Percentiles rank a stretch among this genome's conserved stretches.
Evolutionary conservation across 176 grass and related monocot species (phyloP).

Genomic region (Oryza brachyantha): DNA sequence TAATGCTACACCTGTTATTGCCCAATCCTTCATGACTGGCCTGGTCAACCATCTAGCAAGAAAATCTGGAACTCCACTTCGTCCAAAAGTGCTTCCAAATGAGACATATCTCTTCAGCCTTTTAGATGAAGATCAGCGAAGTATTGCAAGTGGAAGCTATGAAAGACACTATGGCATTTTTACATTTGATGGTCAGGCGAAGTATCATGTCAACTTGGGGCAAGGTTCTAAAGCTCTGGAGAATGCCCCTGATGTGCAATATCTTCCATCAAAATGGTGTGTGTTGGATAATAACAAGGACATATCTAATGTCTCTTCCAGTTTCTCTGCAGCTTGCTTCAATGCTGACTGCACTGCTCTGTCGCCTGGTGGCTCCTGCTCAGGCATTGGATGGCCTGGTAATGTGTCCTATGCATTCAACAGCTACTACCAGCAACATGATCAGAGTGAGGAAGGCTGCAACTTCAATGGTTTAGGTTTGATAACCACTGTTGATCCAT

Average conservation of each 20-base stretch:
- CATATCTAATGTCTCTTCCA: constrained; percentile 55
- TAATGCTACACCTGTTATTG: constrained; percentile 69
- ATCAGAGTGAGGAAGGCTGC: constrained; percentile 72
- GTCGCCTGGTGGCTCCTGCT: constrained; percentile 68
- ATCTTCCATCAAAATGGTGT: constrained; percentile 81
- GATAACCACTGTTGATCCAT: constrained; percentile 91
- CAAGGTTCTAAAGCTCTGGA: constrained; percentile 67
- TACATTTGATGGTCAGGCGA: constrained; percentile 96
- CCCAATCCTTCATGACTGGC: constrained; percentile 75
- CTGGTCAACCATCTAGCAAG: constrained; percentile 68
- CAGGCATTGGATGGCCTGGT: constrained; percentile 68
- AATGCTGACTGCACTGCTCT: constrained; percentile 73
- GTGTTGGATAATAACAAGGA: constrained; percentile 86
- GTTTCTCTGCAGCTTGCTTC: constrained; percentile 61
- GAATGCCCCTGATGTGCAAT: constrained; percentile 64
- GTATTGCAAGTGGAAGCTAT: constrained; percentile 44
- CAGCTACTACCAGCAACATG: constrained; percentile 78
- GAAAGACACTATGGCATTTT: constrained; percentile 87
- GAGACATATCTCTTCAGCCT: constrained; percentile 74
- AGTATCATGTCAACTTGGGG: constrained; percentile 73
- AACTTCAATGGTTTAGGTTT: constrained; percentile 70
- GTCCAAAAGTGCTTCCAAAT: constrained; percentile 63
- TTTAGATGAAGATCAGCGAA: constrained; percentile 77
- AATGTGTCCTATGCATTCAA: constrained; percentile 97
- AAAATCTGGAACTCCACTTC: constrained; percentile 79